A percentile compares a stretch with the other conserved stretches of the same genome.
phyloP scores from a whole-genome alignment of 2,329 filamentous ascomycete genomes.

The Epichloe elymi region DNA sequence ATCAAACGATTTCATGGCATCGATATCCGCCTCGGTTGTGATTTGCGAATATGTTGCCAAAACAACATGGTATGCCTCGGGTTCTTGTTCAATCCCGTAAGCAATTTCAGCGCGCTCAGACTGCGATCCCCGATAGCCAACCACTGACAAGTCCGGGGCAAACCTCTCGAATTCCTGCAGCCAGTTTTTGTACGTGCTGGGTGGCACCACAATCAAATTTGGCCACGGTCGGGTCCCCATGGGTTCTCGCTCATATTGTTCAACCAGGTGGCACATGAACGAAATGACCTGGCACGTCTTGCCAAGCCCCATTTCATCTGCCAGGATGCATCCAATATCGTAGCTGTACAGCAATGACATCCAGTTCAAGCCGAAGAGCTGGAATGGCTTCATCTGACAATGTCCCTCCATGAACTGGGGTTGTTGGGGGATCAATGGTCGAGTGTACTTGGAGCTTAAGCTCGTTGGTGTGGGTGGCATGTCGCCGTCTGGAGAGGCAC shows the following conservation, averaged over 20 bases:
- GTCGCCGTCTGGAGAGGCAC: slow-evolving; percentile 19
- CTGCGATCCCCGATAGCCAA: slow-evolving; percentile 55
- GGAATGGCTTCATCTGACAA: slow-evolving; percentile 79
- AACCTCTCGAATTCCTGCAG: slow-evolving; percentile 80
- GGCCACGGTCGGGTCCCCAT: slow-evolving; percentile 40
- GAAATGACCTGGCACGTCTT: slow-evolving; percentile 97
- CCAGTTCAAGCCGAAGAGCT: slow-evolving; percentile 92
- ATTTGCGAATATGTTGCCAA: slow-evolving; percentile 49
- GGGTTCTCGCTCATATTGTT: slow-evolving; percentile 35
- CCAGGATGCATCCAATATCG: slow-evolving; percentile 75
- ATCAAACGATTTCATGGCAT: slow-evolving; percentile 33
- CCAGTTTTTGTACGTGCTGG: slow-evolving; percentile 94
- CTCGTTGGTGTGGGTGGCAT: slow-evolving; percentile 31
- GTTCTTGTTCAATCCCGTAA: slow-evolving; percentile 48
- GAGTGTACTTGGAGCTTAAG: slow-evolving; percentile 19
- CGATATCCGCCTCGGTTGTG: slow-evolving; percentile 34
- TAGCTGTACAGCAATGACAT: slow-evolving; percentile 70
- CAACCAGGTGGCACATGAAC: slow-evolving; percentile 71
- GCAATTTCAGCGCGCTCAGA: slow-evolving; percentile 55
- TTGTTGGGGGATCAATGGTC: slow-evolving; percentile 43
- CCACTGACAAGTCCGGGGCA: slow-evolving; percentile 63
- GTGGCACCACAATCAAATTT: slow-evolving; percentile 79
- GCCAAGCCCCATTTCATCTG: slow-evolving; percentile 93
- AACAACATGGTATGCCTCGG: slow-evolving; percentile 51
- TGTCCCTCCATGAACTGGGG: slow-evolving; percentile 66